Evolutionary conservation across 2,329 filamentous ascomycete genomes (phyloP).

Genomic region (Stemphylium vesicarium): DNA sequence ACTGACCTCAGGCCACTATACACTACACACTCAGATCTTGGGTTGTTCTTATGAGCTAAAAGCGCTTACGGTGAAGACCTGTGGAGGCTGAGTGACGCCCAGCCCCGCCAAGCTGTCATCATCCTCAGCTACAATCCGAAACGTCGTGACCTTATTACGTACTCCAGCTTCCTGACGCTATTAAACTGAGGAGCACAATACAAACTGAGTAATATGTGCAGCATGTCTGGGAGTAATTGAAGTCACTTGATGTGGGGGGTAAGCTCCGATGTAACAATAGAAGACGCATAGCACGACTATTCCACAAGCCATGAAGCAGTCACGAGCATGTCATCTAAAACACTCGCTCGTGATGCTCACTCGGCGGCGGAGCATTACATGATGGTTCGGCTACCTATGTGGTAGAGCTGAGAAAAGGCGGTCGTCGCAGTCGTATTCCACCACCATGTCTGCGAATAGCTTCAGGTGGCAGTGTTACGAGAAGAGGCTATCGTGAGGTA

Average conservation of each 20-base stretch:
- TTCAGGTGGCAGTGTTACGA: constrained; percentile 1
- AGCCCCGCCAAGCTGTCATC: constrained; percentile 1
- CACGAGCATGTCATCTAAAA: background rate
- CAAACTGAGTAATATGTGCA: background rate
- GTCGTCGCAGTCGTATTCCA: background rate
- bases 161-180: background rate
- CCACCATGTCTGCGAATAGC: constrained; percentile 6
- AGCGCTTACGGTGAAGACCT: background rate
- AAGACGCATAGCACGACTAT: background rate
- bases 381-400: background rate
- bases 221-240: background rate
- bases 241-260: background rate
- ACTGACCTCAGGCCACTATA: background rate
- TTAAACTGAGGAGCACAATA: background rate
- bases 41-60: background rate
- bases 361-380: background rate
- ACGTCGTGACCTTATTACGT: background rate
- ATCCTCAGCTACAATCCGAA: background rate
- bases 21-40: background rate
- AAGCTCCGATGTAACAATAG: constrained; percentile 1
- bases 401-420: constrained; percentile 5
- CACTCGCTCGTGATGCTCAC: background rate
- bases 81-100: background rate
- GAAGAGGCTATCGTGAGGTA: background rate
- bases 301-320: constrained; percentile 2